Evolutionary conservation across 1,284 basidiomycete species (phyloP).

Genomic region (Caloboletus firmus): DNA sequence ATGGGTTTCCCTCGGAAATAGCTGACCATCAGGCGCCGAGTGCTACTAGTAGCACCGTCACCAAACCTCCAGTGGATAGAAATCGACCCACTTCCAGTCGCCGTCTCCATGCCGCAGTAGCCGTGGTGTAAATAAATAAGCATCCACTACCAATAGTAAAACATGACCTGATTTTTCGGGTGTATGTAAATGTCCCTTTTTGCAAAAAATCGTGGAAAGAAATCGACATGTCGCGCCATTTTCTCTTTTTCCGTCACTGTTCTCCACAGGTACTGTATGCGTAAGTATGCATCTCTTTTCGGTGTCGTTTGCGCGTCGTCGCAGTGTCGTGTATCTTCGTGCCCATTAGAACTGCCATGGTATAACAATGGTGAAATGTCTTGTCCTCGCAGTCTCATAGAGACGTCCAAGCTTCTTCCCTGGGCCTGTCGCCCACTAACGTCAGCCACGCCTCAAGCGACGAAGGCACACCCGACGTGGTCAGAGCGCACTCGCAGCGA

Average conservation of each 20-base stretch:
- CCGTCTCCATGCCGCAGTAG: too few relatives aligned
- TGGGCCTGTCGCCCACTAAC: not conserved
- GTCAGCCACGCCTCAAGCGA: not conserved
- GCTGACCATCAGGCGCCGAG: too few relatives aligned
- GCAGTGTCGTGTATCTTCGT: not conserved
- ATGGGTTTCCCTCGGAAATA: too few relatives aligned
- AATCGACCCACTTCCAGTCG: not conserved
- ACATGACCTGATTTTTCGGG: not conserved
- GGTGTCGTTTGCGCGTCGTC: too few relatives aligned
- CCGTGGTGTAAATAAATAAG: too few relatives aligned
- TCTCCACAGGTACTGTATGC: too few relatives aligned
- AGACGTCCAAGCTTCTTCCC: not conserved
- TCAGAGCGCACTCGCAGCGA: slow-evolving; percentile 3
- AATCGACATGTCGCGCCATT: not conserved
- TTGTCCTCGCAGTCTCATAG: not conserved
- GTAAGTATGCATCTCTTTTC: too few relatives aligned
- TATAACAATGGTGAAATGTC: not conserved
- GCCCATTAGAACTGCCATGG: not conserved
- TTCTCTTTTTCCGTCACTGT: not conserved
- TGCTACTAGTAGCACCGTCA: too few relatives aligned
- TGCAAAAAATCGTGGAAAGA: not conserved
- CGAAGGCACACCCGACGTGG: not conserved
- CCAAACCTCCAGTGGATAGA: too few relatives aligned
- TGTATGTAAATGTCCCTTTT: not conserved
- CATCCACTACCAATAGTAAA: too few relatives aligned